Base-by-base conservation (phyloP, 768 basidiomycete species). In the Boletus patriciae region DNA sequence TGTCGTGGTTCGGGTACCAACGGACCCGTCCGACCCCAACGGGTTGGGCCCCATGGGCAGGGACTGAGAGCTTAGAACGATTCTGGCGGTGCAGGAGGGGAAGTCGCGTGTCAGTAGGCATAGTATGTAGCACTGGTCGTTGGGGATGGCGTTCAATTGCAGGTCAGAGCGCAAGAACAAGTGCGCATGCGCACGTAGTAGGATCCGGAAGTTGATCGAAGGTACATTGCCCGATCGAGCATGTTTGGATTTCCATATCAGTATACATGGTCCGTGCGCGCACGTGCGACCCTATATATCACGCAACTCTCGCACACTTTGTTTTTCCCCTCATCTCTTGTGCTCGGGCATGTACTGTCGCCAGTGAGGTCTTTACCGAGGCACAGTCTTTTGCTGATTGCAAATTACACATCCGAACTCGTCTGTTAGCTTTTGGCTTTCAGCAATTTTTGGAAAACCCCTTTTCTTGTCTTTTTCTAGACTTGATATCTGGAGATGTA, bases 361-460 rank as follows among this genome's bases (percentile, higher is more conserved):
- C 85, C 86, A 88, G 89, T 92, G 90, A 92, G 88, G 90, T 92
- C 80, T 84, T 79, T 88, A 92, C 90, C 87, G 90, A 92, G 88
- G 85, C 86, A 87, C 86, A 90, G 88, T 89, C 82, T 79, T 90
- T 92, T 90, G 90, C 88, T 92, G 86, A 87, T 92, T 92, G 89
- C 89, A 92, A 92, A 92, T 89, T 91, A 90, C 81, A 89, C 88
- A 92, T 92, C 90, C 90, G 88, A 90, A 91, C 88, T 74, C 88
- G 87, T 91, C 88, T 87, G 82, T 84, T 71, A 80, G 87, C 87
- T 90, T n/a, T 88, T 78, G 86, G 87, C 86, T 82, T 81, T 77
- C 82, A 86, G 88, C 86, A 91, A 92, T 91, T 92, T 92, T 92
- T 92, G 90, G 83, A 77, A 83, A 84, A 18, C 9, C n/a, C n/a